phyloP scores from a whole-genome alignment of 305 asterid species.

The Solanum hybrid region DNA sequence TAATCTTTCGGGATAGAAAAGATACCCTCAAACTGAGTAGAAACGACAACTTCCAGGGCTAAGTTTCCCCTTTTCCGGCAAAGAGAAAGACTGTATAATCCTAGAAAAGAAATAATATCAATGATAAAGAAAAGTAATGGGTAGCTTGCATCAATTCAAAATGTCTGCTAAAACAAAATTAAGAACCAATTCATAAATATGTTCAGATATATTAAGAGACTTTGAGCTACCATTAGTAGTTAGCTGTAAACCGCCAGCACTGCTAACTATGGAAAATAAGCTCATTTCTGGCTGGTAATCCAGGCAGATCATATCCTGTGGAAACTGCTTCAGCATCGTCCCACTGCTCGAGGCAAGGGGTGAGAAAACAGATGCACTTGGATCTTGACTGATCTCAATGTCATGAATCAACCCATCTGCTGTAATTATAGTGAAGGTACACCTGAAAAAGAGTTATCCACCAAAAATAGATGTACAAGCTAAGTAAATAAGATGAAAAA shows the following conservation, averaged over 20 bases:
- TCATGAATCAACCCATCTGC: constrained; percentile 80
- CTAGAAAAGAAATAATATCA: constrained; percentile 33
- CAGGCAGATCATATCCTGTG: constrained; percentile 59
- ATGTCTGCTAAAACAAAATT: neutral
- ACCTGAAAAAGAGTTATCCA: constrained; percentile 42
- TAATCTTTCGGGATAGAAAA: constrained; percentile 36
- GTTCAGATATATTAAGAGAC: neutral
- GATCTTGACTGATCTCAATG: constrained; percentile 81
- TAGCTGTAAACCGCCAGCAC: constrained; percentile 35
- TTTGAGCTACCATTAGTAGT: constrained; percentile 27
- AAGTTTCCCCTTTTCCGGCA: constrained; percentile 50
- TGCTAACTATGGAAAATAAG: constrained; percentile 50
- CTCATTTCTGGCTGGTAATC: constrained; percentile 58
- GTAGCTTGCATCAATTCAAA: neutral
- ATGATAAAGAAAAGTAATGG: constrained; percentile 3
- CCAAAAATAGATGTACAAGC: constrained; percentile 12
- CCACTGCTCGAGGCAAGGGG: constrained; percentile 33
- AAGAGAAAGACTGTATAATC: constrained; percentile 50
- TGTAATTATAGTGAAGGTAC: constrained; percentile 64
- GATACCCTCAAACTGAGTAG: constrained; percentile 54
- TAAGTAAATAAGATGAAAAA: constrained; percentile 2
- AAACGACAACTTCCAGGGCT: constrained; percentile 44
- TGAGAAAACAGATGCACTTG: constrained; percentile 59
- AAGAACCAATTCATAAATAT: neutral
- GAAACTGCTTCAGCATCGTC: constrained; percentile 37